A percentile compares a stretch with the other conserved stretches of the same genome.
Conservation (phyloP, 2,329 filamentous ascomycete genomes). For the Nannizziopsis arthrosporioides region DNA sequence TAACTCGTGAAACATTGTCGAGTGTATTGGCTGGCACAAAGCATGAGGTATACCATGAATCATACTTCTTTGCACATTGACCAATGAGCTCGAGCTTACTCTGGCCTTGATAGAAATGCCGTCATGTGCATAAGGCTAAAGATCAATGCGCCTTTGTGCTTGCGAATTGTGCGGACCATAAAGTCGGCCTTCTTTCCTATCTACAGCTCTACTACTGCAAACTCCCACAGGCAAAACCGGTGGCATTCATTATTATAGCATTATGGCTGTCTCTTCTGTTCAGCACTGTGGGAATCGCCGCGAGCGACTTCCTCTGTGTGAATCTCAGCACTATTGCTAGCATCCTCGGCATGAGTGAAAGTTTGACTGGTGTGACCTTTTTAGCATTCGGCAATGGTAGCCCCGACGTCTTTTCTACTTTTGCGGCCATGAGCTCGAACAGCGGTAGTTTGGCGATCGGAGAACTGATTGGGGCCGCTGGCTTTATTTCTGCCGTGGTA, state of each 20-base stretch:
- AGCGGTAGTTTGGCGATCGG: constrained; percentile 95
- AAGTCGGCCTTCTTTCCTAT: constrained; percentile 82
- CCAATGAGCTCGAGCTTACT: background rate
- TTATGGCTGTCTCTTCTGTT: constrained; percentile 83
- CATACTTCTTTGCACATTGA: background rate
- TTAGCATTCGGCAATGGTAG: constrained; percentile 95
- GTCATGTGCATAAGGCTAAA: constrained; percentile 59
- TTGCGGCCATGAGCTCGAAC: constrained; percentile 93
- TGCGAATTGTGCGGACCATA: constrained; percentile 72
- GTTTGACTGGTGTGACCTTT: constrained; percentile 89
- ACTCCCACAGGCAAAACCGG: constrained; percentile 53
- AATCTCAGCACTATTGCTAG: constrained; percentile 87
- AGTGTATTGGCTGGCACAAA: constrained; percentile 1
- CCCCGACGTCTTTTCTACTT: constrained; percentile 95
- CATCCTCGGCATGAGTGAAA: constrained; percentile 87
- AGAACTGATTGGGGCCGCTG: constrained; percentile 85
- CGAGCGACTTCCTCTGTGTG: constrained; percentile 96
- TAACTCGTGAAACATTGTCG: background rate
- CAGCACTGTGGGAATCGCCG: constrained; percentile 92
- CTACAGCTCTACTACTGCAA: constrained; percentile 83
- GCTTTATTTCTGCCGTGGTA: constrained; percentile 93
- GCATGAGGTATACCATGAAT: constrained; percentile 11
- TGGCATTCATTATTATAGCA: constrained; percentile 69
- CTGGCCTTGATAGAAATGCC: constrained; percentile 46
- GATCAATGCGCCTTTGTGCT: constrained; percentile 83